Evolutionary conservation across 305 asterid species (phyloP).

Genomic region (Solanum hybrid): DNA sequence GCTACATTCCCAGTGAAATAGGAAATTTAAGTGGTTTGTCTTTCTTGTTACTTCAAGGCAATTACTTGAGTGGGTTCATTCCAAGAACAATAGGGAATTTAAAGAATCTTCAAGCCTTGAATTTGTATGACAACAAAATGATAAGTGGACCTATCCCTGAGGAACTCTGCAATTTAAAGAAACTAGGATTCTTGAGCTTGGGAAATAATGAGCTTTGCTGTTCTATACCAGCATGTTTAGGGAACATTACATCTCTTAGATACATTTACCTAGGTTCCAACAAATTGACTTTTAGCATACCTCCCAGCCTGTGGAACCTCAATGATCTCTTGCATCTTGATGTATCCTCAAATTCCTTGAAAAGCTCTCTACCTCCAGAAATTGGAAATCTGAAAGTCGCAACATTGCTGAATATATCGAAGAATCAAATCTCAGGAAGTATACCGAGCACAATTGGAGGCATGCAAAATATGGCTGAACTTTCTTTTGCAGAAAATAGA

Average conservation of each 20-base stretch:
- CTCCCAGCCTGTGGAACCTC: conserved; percentile 27
- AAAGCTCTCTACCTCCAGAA: conserved; percentile 19
- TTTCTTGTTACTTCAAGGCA: conserved; percentile 7
- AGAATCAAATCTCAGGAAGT: conserved; percentile 18
- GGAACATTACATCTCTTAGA: conserved; percentile 24
- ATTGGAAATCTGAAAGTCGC: conserved; percentile 23
- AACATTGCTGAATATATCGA: conserved; percentile 11
- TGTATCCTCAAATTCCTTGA: conserved; percentile 23
- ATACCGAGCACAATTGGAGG: conserved; percentile 30
- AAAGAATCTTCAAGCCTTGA: conserved; percentile 16
- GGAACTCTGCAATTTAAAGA: conserved; percentile 18
- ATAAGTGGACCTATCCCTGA: conserved; percentile 17
- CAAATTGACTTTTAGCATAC: conserved; percentile 19
- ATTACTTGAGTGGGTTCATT: conserved; percentile 22
- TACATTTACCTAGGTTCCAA: conserved; percentile 12
- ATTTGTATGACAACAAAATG: conserved; percentile 9
- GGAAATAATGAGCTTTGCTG: conserved; percentile 19
- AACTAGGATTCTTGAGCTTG: neutral
- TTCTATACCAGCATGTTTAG: conserved; percentile 31
- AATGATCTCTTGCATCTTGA: conserved; percentile 11
- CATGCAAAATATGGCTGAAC: conserved; percentile 6
- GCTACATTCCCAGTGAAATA: conserved; percentile 26
- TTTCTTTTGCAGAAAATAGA: conserved; percentile 25
- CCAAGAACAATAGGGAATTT: conserved; percentile 16
- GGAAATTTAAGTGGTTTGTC: conserved; percentile 27